These are phyloP conservation scores for Botrytis medusae DNA, from an alignment of 2,329 filamentous ascomycete genomes.

Conservation along the genomic window DNA sequence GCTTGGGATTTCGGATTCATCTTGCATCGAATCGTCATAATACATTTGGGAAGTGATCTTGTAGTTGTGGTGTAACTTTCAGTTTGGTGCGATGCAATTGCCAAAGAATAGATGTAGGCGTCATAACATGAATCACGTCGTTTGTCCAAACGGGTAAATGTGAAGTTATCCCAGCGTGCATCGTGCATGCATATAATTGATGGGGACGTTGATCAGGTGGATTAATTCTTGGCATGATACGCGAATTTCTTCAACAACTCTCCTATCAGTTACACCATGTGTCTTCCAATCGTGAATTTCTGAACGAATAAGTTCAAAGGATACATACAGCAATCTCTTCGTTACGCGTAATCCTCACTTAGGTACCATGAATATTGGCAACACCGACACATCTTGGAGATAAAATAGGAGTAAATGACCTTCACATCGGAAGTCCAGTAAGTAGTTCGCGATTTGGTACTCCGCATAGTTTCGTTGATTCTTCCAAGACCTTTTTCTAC, in stretches of 20 bases:
- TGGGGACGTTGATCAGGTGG: constrained; percentile 4
- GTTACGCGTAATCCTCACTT: not conserved
- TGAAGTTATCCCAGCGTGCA: not conserved
- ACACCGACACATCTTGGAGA: not conserved
- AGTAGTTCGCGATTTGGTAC: not conserved
- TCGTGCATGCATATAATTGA: constrained; percentile 11
- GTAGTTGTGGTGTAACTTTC: not conserved
- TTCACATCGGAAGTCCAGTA: not conserved
- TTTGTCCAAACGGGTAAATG: not conserved
- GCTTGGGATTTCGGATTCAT: not conserved
- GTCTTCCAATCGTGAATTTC: not conserved
- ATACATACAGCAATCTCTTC: not conserved
- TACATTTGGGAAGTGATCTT: not conserved
- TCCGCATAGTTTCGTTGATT: not conserved
- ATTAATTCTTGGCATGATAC: constrained; percentile 10
- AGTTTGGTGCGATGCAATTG: not conserved
- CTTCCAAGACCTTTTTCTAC: not conserved
- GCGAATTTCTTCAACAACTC: constrained; percentile 7
- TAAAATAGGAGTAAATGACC: not conserved
- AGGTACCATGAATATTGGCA: not conserved
- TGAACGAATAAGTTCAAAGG: not conserved
- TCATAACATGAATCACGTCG: not conserved
- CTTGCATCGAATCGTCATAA: not conserved
- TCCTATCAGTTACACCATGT: not conserved
- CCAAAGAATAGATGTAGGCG: not conserved